A percentile compares a stretch with the other conserved stretches of the same genome.
phyloP scores from a whole-genome alignment of 495 filamentous ascomycete species.

The Platismatia glauca region DNA sequence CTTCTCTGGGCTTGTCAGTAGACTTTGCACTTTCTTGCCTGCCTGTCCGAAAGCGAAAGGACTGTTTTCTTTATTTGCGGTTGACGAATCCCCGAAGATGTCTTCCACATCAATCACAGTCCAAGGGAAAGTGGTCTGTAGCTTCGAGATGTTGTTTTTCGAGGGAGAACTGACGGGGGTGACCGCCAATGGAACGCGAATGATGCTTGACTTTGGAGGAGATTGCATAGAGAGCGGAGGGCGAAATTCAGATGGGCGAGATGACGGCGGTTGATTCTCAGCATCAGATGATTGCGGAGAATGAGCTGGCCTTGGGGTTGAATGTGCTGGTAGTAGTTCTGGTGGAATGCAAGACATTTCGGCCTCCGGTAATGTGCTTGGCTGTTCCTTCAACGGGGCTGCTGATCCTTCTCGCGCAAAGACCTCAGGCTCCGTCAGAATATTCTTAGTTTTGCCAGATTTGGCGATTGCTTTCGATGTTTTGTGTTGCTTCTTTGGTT shows the following conservation, averaged over 20 bases:
- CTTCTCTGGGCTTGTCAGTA: constrained; percentile 70
- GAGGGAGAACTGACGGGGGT: constrained; percentile 54
- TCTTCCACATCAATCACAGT: constrained; percentile 60
- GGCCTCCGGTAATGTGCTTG: neutral
- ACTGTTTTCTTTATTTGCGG: constrained; percentile 45
- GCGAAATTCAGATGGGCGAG: constrained; percentile 40
- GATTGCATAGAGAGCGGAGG: constrained; percentile 27
- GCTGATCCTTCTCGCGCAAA: neutral
- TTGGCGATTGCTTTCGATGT: constrained; percentile 24
- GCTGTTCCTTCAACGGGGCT: neutral
- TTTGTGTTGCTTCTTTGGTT: constrained; percentile 23
- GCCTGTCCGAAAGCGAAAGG: constrained; percentile 26
- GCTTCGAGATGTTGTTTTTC: constrained; percentile 48
- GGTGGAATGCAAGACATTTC: constrained; percentile 1
- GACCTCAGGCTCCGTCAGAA: constrained; percentile 4
- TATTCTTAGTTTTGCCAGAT: constrained; percentile 2
- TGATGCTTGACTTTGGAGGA: constrained; percentile 34
- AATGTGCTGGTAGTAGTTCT: constrained; percentile 1
- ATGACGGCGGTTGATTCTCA: constrained; percentile 66
- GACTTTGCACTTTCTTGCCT: constrained; percentile 41
- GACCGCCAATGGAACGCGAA: constrained; percentile 40
- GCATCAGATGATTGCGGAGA: constrained; percentile 74
- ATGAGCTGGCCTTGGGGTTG: constrained; percentile 15
- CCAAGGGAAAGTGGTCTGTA: constrained; percentile 62
- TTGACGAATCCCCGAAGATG: constrained; percentile 40